Conservation (phyloP, 2,329 filamentous ascomycete genomes). For the Ceratocystis harringtonii region DNA sequence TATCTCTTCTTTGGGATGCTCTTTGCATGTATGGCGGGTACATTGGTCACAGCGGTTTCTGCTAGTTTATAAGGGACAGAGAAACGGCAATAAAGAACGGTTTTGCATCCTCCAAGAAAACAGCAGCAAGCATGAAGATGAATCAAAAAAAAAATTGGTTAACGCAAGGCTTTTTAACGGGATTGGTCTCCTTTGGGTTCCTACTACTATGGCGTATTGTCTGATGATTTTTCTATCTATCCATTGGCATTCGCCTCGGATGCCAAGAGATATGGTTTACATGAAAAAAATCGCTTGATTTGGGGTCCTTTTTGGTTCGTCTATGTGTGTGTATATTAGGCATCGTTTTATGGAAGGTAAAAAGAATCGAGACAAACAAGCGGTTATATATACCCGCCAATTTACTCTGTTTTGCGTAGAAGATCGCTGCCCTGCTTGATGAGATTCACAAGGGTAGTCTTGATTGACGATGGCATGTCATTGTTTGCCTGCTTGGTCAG, state of each 20-base stretch:
- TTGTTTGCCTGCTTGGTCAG: slow-evolving; percentile 32
- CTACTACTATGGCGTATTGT: slow-evolving; percentile 17
- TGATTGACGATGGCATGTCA: slow-evolving; percentile 28
- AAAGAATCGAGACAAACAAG: neutral
- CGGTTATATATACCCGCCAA: neutral
- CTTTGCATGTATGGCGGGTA: slow-evolving; percentile 13
- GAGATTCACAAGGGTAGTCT: slow-evolving; percentile 32
- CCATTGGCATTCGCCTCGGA: slow-evolving; percentile 2
- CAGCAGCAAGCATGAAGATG: slow-evolving; percentile 11
- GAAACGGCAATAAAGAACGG: slow-evolving; percentile 22
- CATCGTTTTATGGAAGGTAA: neutral
- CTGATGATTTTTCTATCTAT: slow-evolving; percentile 15
- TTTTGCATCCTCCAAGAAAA: slow-evolving; percentile 22
- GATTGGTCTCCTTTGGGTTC: slow-evolving; percentile 28
- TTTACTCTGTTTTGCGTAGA: slow-evolving; percentile 23
- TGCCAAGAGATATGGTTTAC: slow-evolving; percentile 3
- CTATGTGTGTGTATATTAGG: neutral
- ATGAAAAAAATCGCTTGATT: neutral
- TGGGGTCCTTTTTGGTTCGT: neutral
- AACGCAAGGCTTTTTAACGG: slow-evolving; percentile 22
- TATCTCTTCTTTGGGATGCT: slow-evolving; percentile 21
- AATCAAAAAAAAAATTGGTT: slow-evolving; percentile 16
- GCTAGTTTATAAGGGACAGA: slow-evolving; percentile 16
- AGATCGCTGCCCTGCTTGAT: slow-evolving; percentile 36
- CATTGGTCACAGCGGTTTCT: slow-evolving; percentile 16